phyloP scores from a whole-genome alignment of 192 early-diverging fungal species.

The Dimargaris verticillata region DNA sequence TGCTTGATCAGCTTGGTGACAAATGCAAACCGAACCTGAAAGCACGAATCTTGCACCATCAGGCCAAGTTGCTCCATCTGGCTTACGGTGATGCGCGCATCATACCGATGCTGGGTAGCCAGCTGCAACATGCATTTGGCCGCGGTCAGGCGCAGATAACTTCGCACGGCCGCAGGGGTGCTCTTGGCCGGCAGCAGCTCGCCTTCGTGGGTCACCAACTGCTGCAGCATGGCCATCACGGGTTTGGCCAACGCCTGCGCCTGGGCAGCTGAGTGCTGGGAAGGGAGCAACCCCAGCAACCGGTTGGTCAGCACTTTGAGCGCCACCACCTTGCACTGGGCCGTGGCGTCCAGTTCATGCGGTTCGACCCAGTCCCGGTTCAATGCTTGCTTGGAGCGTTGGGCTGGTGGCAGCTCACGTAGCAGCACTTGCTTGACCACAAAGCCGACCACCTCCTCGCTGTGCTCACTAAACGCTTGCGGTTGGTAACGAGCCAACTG shows the following conservation, averaged over 20 bases:
- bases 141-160: constrained; percentile 52
- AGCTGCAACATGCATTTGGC: constrained; percentile 46
- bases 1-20: constrained; percentile 53
- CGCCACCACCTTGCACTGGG: constrained; percentile 15
- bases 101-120: constrained; percentile 29
- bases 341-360: constrained; percentile 29
- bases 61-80: constrained; percentile 45
- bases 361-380: constrained; percentile 50
- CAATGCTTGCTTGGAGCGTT: background rate
- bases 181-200: constrained; percentile 34
- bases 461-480: constrained; percentile 31
- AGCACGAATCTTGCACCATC: constrained; percentile 56
- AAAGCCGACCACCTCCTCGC: constrained; percentile 31
- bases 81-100: constrained; percentile 28
- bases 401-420: constrained; percentile 18
- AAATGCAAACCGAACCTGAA: constrained; percentile 59
- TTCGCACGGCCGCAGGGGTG: constrained; percentile 31
- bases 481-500: constrained; percentile 44
- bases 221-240: constrained; percentile 43
- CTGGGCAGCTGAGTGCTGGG: no score
- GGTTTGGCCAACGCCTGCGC: constrained; percentile 26
- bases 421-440: constrained; percentile 41
- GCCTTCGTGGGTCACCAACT: constrained; percentile 44
- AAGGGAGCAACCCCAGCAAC: constrained; percentile 28
- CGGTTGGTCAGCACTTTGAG: constrained; percentile 49